These are phyloP conservation scores for Pseudogymnoascus sp. DNA, from an alignment of 2,329 filamentous ascomycete species.

Conservation along the genomic window DNA sequence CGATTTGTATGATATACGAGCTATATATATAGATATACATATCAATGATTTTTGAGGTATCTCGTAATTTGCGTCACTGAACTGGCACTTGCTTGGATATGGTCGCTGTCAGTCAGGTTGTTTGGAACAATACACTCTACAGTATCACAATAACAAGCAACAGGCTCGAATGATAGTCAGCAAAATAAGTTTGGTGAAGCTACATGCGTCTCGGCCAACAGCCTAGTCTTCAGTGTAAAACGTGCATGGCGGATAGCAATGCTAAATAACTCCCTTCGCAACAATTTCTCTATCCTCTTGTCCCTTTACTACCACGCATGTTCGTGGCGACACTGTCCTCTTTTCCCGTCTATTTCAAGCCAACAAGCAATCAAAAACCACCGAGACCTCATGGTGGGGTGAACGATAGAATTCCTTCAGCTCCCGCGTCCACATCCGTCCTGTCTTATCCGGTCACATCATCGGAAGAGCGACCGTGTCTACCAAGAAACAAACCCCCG, in stretches of 20 bases:
- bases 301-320: neutral
- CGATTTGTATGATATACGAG: slow-evolving; percentile 4
- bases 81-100: neutral
- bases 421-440: neutral
- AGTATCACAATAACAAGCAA: neutral
- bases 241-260: neutral
- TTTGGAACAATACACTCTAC: no score
- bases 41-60: neutral
- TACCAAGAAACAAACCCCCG: neutral
- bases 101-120: no score
- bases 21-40: slow-evolving; percentile 4
- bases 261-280: slow-evolving; percentile 6
- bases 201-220: neutral
- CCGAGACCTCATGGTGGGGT: neutral
- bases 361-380: neutral
- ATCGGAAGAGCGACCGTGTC: neutral
- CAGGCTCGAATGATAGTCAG: neutral
- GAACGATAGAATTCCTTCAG: neutral
- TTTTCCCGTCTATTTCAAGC: slow-evolving; percentile 5
- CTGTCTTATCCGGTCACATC: neutral
- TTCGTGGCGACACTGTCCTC: neutral
- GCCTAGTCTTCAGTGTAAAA: neutral
- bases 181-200: neutral
- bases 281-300: neutral
- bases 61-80: neutral